Evolutionary conservation across 1,139 yeast genomes (phyloP), one percentile per base, ranked within the genome.

Genomic region (Ogataea hybrid): DNA sequence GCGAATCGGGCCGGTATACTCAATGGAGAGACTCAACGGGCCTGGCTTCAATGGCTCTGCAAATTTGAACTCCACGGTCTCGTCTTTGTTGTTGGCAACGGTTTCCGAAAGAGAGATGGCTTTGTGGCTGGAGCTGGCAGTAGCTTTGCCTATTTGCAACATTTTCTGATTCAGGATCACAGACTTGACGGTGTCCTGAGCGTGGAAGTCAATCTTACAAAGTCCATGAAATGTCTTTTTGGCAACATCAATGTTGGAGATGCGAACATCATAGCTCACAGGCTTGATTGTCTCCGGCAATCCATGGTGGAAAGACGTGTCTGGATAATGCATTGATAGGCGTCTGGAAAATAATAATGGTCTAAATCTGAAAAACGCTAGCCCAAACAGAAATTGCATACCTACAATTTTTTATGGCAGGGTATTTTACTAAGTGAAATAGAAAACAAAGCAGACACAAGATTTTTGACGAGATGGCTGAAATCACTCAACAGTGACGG

Each of bases 401-500:
- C 7, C 23, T 27, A 17, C 12, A 14, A 25, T 37, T 34, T 25
- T 34, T 25, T 20, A 22, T 23, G 27, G 14, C 25, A 32, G 36
- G 41, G 43, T 42, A 42, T 42, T 35, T 30, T 20, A 39, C 20
- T 28, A 29, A 34, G 12, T 22, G 33, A 39, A 37, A 15, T 32
- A 28, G 28, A 31, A 25, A 32, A 23, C 30, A 32, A 8, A 28
- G 31, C 16, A 25, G 32, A 15, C 25, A 8, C 33, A 28, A 18
- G 23, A 14, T 30, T 16, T 12, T 32, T 11, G 35, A 3, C 3
- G 27, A 25, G 12, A 16, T 7, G 3, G n/a, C 15, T 17, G 11
- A 9, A 37, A 22, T 27, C 74, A 85, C 71, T 84, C 97, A 51
- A 92, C 98, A 41, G 99, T 94, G 46, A 94, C 98, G 35, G 96